These are phyloP conservation scores for Peterozyma xylosa DNA, from an alignment of 805 yeast genomes.

Conservation along the genomic window DNA sequence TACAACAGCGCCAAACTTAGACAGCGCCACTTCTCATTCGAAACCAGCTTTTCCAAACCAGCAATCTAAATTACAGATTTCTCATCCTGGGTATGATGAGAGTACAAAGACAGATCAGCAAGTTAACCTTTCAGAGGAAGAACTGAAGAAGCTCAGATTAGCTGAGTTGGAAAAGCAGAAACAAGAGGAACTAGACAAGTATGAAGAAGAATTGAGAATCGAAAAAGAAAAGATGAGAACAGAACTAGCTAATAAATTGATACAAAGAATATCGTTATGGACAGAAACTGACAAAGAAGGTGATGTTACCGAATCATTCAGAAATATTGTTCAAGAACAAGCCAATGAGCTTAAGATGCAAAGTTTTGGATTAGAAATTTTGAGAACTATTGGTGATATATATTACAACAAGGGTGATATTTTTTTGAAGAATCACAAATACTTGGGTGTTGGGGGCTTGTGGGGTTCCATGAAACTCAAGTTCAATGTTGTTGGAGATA, in stretches of 20 bases:
- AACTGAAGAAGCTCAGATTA: constrained; percentile 19
- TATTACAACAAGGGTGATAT: constrained; percentile 73
- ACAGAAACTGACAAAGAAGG: constrained; percentile 55
- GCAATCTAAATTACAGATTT: background rate
- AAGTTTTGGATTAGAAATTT: constrained; percentile 86
- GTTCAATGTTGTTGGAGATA: constrained; percentile 75
- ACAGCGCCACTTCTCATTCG: too few relatives aligned
- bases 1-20: background rate
- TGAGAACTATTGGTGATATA: constrained; percentile 75
- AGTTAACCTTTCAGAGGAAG: constrained; percentile 24
- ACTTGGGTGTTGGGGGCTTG: constrained; percentile 82
- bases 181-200: constrained; percentile 51
- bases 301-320: constrained; percentile 53
- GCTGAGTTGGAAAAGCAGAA: constrained; percentile 23
- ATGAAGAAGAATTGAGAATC: constrained; percentile 68
- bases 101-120: constrained; percentile 42
- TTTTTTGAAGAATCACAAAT: constrained; percentile 65
- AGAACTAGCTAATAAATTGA: constrained; percentile 42
- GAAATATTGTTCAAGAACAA: constrained; percentile 46
- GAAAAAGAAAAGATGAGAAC: constrained; percentile 48
- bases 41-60: background rate
- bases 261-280: constrained; percentile 34
- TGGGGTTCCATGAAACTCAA: constrained; percentile 77
- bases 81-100: constrained; percentile 27
- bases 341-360: constrained; percentile 84